These are phyloP conservation scores for Eucalyptus sp. DNA, from an alignment of 345 rosid genomes.

Conservation along the genomic window DNA sequence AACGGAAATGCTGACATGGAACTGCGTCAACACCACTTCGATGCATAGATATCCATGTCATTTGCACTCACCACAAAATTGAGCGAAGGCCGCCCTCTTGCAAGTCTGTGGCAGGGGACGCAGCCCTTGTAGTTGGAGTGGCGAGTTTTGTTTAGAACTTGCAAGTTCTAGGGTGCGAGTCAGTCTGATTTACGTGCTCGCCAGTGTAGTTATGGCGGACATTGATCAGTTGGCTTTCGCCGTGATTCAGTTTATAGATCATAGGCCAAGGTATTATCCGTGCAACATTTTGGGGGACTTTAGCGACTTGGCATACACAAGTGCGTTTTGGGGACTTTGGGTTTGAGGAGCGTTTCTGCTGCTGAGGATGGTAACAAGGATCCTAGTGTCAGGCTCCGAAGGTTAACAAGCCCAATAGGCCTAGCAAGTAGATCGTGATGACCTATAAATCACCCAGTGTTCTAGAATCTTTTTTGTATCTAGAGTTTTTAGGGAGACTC, in stretches of 20 bases:
- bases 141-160: background rate
- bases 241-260: background rate
- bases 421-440: background rate
- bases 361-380: background rate
- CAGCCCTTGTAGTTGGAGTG: background rate
- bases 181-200: background rate
- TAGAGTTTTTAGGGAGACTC: background rate
- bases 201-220: background rate
- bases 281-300: background rate
- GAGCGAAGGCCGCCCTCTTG: background rate
- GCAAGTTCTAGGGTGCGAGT: background rate
- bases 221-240: background rate
- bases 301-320: background rate
- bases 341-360: background rate
- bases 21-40: accelerated
- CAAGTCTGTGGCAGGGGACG: background rate
- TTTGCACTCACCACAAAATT: background rate
- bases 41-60: background rate
- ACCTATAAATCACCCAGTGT: background rate
- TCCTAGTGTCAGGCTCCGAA: background rate
- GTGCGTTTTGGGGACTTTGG: background rate
- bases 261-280: background rate
- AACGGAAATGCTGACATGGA: background rate
- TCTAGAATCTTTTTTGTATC: background rate
- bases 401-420: background rate